Conservation (phyloP, 345 rosid genomes). For the Rhizophora mangle region DNA sequence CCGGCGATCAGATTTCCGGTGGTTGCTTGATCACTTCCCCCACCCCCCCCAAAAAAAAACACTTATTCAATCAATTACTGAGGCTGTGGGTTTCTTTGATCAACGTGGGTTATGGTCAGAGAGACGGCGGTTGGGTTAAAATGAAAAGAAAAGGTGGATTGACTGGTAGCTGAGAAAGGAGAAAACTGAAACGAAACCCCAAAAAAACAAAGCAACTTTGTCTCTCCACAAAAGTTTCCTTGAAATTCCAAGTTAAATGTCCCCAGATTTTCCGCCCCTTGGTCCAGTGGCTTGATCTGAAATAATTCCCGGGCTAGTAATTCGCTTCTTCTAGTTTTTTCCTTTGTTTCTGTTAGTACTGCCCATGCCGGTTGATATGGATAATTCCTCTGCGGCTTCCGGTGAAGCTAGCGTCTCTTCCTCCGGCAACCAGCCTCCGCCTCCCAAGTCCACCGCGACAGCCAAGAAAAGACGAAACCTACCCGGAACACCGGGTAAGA, state of each 20-base stretch:
- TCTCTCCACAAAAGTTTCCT: background rate
- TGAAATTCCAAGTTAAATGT: conserved; percentile 10
- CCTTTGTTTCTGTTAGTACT: background rate
- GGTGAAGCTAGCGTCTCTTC: conserved; percentile 93
- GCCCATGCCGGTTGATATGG: conserved; percentile 70
- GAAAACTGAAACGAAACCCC: conserved; percentile 38
- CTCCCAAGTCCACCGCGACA: conserved; percentile 41
- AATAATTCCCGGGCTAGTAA: conserved; percentile 7
- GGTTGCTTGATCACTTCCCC: background rate
- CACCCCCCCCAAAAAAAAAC: no score
- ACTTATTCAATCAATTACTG: no score
- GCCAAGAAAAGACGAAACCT: conserved; percentile 87
- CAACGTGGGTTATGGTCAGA: conserved; percentile 47
- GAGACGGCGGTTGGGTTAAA: conserved; percentile 47
- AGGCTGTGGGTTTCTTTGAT: conserved; percentile 40
- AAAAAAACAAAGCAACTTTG: conserved; percentile 15
- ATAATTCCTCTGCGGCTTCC: conserved; percentile 86
- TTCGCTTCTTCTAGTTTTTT: background rate
- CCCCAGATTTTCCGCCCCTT: conserved; percentile 5
- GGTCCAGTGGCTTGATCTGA: conserved; percentile 10
- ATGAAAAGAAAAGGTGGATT: conserved; percentile 36
- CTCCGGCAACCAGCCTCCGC: conserved; percentile 50
- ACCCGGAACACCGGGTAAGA: conserved; percentile 96
- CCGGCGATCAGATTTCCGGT: conserved; percentile 12
- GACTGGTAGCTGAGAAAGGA: conserved; percentile 68